phyloP scores from a whole-genome alignment of 768 basidiomycete genomes.

The Phlegmacium glaucopus region DNA sequence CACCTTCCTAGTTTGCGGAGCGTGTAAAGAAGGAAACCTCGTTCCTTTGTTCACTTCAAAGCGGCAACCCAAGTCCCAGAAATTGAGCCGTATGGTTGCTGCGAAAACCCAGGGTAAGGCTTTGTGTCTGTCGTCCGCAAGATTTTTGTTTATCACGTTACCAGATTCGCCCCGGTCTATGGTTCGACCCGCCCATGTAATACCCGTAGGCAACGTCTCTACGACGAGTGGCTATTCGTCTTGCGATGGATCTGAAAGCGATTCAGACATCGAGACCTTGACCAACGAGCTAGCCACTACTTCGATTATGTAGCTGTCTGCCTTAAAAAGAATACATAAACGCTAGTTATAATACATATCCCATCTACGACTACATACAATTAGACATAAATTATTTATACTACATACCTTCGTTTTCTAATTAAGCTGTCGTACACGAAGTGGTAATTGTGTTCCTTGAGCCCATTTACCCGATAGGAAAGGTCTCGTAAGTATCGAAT shows the following conservation, averaged over 20 bases:
- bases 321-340: not conserved
- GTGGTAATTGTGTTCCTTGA: constrained; percentile 38
- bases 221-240: not conserved
- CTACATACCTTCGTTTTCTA: not conserved
- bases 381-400: no score
- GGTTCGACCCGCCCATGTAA: constrained; percentile 32
- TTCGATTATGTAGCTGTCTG: not conserved
- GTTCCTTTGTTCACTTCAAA: constrained; percentile 51
- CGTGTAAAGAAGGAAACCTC: constrained; percentile 58
- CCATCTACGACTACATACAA: not conserved
- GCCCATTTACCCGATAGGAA: constrained; percentile 40
- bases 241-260: constrained; percentile 24
- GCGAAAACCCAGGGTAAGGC: constrained; percentile 41
- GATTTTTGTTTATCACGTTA: not conserved
- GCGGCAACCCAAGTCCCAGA: constrained; percentile 30
- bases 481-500: constrained; percentile 47
- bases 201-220: not conserved
- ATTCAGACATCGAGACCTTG: constrained; percentile 1
- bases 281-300: constrained; percentile 8
- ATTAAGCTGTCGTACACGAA: constrained; percentile 21
- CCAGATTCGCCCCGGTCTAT: constrained; percentile 1
- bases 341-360: constrained; percentile 4
- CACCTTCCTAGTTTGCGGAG: constrained; percentile 55
- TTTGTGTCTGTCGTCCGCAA: not conserved
- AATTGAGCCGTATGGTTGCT: constrained; percentile 42